These are phyloP conservation scores for Tylopilus orsonianus DNA, from an alignment of 1,284 basidiomycete species.

Conservation along the genomic window DNA sequence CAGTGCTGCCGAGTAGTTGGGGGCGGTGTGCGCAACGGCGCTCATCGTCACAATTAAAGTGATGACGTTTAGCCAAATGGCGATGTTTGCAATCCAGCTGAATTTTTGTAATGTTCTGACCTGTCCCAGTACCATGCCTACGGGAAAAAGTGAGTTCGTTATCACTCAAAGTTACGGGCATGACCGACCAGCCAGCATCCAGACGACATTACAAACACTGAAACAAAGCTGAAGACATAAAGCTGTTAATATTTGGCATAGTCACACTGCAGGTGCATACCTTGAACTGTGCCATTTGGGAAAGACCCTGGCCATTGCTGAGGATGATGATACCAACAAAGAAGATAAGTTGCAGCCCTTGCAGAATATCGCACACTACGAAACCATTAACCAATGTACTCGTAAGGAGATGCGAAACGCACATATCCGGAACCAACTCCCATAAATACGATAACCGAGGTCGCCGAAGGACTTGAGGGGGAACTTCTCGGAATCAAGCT, in stretches of 20 bases:
- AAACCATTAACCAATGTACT: not conserved
- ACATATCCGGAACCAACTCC: conserved; percentile 43
- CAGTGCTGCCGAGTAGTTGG: conserved; percentile 53
- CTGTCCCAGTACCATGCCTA: conserved; percentile 51
- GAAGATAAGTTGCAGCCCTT: conserved; percentile 55
- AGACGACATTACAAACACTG: conserved; percentile 48
- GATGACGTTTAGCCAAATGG: conserved; percentile 48
- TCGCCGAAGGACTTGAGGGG: conserved; percentile 61
- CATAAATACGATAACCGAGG: conserved; percentile 56
- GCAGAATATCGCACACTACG: conserved; percentile 46
- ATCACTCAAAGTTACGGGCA: conserved; percentile 23
- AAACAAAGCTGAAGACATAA: conserved; percentile 51
- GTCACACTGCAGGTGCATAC: conserved; percentile 22
- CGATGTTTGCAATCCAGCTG: conserved; percentile 49
- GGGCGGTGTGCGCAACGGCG: conserved; percentile 54
- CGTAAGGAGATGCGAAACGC: conserved; percentile 13
- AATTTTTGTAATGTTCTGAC: conserved; percentile 53
- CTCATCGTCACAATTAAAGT: conserved; percentile 61
- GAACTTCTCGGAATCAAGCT: conserved; percentile 56
- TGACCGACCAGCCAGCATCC: conserved; percentile 19
- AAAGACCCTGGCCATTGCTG: conserved; percentile 49
- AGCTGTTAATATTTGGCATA: conserved; percentile 20
- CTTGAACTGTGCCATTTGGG: conserved; percentile 37
- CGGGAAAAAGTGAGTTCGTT: conserved; percentile 2
- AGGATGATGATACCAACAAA: conserved; percentile 46